phyloP scores from a whole-genome alignment of 2,329 filamentous ascomycete genomes.

The Zasmidium citrigriseum region DNA sequence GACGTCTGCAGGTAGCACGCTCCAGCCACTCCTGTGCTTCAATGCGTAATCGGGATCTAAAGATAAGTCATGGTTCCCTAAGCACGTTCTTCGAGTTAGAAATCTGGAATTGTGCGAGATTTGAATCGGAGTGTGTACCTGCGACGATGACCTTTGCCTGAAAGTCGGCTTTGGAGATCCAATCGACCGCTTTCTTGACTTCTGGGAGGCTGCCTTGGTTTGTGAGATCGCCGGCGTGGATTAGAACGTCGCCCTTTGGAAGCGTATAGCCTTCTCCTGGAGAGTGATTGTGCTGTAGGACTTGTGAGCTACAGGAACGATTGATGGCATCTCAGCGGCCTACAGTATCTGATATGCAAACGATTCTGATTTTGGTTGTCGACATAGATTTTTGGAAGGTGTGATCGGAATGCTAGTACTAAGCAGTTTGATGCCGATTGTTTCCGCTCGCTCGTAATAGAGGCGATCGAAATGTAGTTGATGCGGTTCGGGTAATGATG shows the following conservation, averaged over 20 bases:
- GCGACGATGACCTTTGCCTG: slow-evolving; percentile 71
- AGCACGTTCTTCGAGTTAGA: no score
- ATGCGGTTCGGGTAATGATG: no score
- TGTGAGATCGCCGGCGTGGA: slow-evolving; percentile 75
- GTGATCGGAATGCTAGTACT: not conserved
- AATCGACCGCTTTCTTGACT: slow-evolving; percentile 62
- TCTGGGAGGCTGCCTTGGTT: slow-evolving; percentile 65
- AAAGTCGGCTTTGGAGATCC: slow-evolving; percentile 68
- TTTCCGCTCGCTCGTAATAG: not conserved
- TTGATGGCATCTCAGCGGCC: slow-evolving; percentile 4
- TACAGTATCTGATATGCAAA: slow-evolving; percentile 70
- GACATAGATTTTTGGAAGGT: slow-evolving; percentile 4
- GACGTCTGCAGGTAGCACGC: slow-evolving; percentile 44
- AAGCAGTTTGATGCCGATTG: not conserved
- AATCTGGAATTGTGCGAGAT: no score
- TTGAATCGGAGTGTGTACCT: slow-evolving; percentile 44
- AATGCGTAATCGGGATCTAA: slow-evolving; percentile 53
- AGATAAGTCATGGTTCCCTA: slow-evolving; percentile 73
- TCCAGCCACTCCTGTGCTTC: slow-evolving; percentile 20
- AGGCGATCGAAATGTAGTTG: no score
- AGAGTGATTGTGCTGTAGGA: slow-evolving; percentile 57
- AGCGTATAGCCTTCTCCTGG: slow-evolving; percentile 52
- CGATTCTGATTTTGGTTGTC: slow-evolving; percentile 58
- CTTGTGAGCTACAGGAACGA: not conserved
- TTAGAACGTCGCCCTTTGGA: slow-evolving; percentile 70